Evolutionary conservation across 306 rosid genomes (phyloP).

Genomic region (Ziziphus jujuba): DNA sequence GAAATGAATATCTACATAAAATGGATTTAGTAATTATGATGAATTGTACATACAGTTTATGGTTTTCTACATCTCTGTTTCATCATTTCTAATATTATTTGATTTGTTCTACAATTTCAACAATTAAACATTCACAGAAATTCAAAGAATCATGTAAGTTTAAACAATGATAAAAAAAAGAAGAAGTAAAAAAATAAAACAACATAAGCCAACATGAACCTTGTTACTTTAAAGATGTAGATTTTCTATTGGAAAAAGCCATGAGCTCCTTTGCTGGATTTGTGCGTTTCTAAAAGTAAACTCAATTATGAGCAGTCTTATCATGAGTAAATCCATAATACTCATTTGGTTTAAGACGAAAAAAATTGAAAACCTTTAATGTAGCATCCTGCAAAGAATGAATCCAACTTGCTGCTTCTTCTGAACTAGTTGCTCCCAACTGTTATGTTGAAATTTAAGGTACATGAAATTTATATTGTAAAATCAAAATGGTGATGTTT

Average conservation of each 20-base stretch:
- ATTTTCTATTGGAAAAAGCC: constrained; percentile 37
- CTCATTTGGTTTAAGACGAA: constrained; percentile 10
- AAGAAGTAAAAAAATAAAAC: not conserved
- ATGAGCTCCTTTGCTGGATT: constrained; percentile 39
- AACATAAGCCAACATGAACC: not conserved
- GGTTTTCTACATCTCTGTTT: too few relatives aligned
- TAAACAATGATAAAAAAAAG: not conserved
- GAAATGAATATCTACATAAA: not conserved
- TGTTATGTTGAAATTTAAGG: constrained; percentile 32
- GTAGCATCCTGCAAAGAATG: constrained; percentile 69
- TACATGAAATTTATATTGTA: constrained; percentile 15
- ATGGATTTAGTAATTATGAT: not conserved
- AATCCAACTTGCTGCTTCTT: constrained; percentile 92
- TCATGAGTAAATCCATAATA: constrained; percentile 21
- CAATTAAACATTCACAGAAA: not conserved
- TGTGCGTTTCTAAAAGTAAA: constrained; percentile 51
- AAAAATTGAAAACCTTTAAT: constrained; percentile 50
- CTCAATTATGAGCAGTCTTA: constrained; percentile 22
- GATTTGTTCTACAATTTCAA: too few relatives aligned
- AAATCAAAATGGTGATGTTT: constrained; percentile 2
- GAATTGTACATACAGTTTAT: not conserved
- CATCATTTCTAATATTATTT: too few relatives aligned
- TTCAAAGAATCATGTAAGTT: not conserved
- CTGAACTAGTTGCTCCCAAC: constrained; percentile 89
- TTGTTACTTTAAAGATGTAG: constrained; percentile 56